Evolutionary conservation across 345 rosid genomes (phyloP).

Genomic region (Pistacia integerrima): DNA sequence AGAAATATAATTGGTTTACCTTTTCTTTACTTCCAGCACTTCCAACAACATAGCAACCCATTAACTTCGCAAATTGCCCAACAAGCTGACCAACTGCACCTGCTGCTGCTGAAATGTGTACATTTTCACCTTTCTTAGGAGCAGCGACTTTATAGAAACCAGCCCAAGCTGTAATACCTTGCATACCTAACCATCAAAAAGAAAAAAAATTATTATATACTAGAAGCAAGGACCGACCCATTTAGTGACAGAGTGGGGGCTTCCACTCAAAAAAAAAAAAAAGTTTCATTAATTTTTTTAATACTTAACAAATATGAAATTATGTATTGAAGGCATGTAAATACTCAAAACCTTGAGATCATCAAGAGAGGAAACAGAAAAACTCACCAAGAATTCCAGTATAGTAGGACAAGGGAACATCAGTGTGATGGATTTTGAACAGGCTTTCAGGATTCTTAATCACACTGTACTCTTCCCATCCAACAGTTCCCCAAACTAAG

Average conservation of each 20-base stretch:
- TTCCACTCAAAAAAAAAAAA: too few relatives aligned
- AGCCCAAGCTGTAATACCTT: slow-evolving; percentile 35
- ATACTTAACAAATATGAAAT: too few relatives aligned
- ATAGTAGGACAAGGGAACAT: slow-evolving; percentile 36
- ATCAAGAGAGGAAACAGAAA: not conserved
- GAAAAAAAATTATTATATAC: not conserved
- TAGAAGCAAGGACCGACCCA: too few relatives aligned
- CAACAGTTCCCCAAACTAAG: slow-evolving; percentile 30
- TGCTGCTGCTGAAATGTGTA: slow-evolving; percentile 36
- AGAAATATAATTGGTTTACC: slow-evolving; percentile 12
- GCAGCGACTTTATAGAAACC: slow-evolving; percentile 26
- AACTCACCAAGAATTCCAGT: slow-evolving; percentile 22
- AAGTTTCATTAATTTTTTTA: too few relatives aligned
- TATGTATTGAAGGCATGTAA: too few relatives aligned
- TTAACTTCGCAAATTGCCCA: slow-evolving; percentile 49
- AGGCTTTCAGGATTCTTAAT: slow-evolving; percentile 16
- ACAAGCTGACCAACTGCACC: slow-evolving; percentile 49
- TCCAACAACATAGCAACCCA: slow-evolving; percentile 53
- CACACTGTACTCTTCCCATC: slow-evolving; percentile 36
- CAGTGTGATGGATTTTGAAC: slow-evolving; percentile 26
- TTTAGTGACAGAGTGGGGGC: too few relatives aligned
- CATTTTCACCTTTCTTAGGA: slow-evolving; percentile 38
- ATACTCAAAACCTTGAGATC: too few relatives aligned
- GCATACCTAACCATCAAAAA: slow-evolving; percentile 21
- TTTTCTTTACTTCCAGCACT: slow-evolving; percentile 47